Conservation (phyloP, 495 filamentous ascomycete genomes). For the Hypoxylon perforatum region DNA sequence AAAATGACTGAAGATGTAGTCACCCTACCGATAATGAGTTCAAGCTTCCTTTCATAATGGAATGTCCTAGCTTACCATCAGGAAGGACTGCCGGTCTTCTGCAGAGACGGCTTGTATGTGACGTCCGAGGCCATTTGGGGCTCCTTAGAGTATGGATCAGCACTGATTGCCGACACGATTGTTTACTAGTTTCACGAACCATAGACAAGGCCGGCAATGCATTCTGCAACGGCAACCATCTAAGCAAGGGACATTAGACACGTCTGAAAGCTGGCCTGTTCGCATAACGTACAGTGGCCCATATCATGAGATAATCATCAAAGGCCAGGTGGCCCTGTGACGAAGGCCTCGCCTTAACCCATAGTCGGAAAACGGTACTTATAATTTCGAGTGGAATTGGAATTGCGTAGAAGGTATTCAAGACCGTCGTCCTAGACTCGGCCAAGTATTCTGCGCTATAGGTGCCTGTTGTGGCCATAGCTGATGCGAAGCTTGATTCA, state of each 20-base stretch:
- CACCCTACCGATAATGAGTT: conserved; percentile 26
- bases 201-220: conserved; percentile 40
- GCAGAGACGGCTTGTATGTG: conserved; percentile 36
- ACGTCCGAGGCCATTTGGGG: conserved; percentile 41
- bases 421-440: conserved; percentile 33
- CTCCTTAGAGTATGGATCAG: conserved; percentile 23
- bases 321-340: conserved; percentile 33
- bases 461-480: conserved; percentile 25
- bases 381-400: conserved; percentile 43
- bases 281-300: conserved; percentile 40
- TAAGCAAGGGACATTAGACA: conserved; percentile 4
- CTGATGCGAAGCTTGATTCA: too few relatives aligned
- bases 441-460: conserved; percentile 40
- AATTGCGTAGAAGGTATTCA: conserved; percentile 38
- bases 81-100: conserved; percentile 19
- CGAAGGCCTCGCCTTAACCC: conserved; percentile 31
- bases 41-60: background rate
- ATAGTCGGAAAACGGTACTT: conserved; percentile 38
- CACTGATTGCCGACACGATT: background rate
- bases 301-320: conserved; percentile 45
- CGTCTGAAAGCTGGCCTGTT: background rate
- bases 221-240: conserved; percentile 40
- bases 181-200: conserved; percentile 18
- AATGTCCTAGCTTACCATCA: conserved; percentile 24
- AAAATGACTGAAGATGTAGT: conserved; percentile 48